Conservation (phyloP, 148 eudicot species). For the Camellia sinensis region DNA sequence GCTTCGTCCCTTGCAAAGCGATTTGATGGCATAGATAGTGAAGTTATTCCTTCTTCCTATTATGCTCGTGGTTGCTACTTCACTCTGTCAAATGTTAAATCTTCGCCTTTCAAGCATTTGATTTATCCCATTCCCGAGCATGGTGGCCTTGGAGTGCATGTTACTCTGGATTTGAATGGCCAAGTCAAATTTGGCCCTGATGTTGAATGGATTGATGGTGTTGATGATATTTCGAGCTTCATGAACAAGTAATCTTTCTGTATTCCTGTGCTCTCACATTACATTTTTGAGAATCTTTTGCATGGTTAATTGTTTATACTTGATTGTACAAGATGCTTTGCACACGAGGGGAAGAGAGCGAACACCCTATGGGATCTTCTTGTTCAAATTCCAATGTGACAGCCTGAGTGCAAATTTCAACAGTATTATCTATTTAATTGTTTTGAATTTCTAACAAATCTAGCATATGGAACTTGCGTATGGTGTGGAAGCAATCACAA, state of each 20-base stretch:
- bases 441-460: background rate
- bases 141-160: conserved; percentile 96
- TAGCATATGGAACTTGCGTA: background rate
- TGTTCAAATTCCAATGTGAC: background rate
- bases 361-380: background rate
- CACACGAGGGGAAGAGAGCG: background rate
- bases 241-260: conserved; percentile 55
- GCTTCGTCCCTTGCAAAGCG: conserved; percentile 68
- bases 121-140: conserved; percentile 97
- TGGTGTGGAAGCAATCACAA: background rate
- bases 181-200: conserved; percentile 93
- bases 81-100: conserved; percentile 54
- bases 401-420: background rate
- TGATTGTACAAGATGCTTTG: conserved; percentile 8
- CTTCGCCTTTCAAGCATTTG: conserved; percentile 64
- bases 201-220: conserved; percentile 80
- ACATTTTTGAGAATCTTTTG: background rate
- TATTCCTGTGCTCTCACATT: conserved; percentile 5
- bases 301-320: background rate
- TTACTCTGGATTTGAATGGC: conserved; percentile 78
- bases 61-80: conserved; percentile 94
- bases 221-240: conserved; percentile 60
- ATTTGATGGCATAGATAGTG: conserved; percentile 42
- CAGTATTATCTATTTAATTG: background rate
- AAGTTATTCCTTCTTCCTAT: conserved; percentile 44